Evolutionary conservation across 257 asterid species (phyloP).

Genomic region (Jasminum sambac): DNA sequence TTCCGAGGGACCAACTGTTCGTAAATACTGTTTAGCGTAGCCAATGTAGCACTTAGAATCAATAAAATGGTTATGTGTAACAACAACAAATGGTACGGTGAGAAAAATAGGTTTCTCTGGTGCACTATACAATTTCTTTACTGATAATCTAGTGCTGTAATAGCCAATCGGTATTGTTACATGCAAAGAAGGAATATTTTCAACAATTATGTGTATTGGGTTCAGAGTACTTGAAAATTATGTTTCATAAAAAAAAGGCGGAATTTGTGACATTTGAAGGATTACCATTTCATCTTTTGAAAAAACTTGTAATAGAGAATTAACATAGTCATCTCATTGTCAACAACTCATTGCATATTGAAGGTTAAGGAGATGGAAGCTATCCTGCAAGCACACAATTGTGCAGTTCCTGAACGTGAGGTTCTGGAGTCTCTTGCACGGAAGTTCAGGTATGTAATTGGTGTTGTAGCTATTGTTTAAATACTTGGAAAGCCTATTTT

Average conservation of each 20-base stretch:
- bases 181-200: conserved; percentile 1
- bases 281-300: no score
- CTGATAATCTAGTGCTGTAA: not conserved
- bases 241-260: not conserved
- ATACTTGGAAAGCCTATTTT: not conserved
- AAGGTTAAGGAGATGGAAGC: conserved; percentile 95
- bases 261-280: not conserved
- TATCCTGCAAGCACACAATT: conserved; percentile 72
- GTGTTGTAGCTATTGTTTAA: not conserved
- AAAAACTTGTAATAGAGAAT: not conserved
- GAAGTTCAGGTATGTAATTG: conserved; percentile 63
- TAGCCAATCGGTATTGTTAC: conserved; percentile 11
- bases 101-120: not conserved
- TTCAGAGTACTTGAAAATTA: not conserved
- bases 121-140: not conserved
- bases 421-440: conserved; percentile 74
- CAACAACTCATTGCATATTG: not conserved
- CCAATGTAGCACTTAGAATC: no score
- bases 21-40: no score
- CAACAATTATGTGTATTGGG: conserved; percentile 6
- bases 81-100: no score
- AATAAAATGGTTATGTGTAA: no score
- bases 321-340: not conserved
- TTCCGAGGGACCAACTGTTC: no score
- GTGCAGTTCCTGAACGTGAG: conserved; percentile 71